phyloP scores from a whole-genome alignment of 2,329 filamentous ascomycete species.

The Didymella arachidicola region DNA sequence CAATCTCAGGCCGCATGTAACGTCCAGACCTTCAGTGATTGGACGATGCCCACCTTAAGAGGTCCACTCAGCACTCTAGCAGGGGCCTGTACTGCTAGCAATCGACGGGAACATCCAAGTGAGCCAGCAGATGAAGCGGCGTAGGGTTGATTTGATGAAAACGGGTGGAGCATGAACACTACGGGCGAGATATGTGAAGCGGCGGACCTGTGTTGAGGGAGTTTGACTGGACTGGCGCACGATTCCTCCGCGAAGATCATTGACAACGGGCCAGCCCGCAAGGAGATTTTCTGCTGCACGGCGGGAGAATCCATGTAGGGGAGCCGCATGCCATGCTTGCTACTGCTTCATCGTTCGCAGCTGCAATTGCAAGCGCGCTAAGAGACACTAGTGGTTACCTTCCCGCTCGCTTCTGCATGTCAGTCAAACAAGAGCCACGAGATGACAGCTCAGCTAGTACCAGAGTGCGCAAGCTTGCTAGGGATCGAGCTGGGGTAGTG shows the following conservation, averaged over 20 bases:
- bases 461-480: slow-evolving; percentile 36
- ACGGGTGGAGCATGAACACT: neutral
- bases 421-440: slow-evolving; percentile 40
- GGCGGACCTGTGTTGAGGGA: slow-evolving; percentile 7
- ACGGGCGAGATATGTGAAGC: slow-evolving; percentile 2
- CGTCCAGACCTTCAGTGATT: neutral
- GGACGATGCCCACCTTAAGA: neutral
- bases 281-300: slow-evolving; percentile 18
- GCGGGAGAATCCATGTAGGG: slow-evolving; percentile 5
- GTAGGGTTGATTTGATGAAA: too few species aligned
- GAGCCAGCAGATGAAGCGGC: neutral
- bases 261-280: slow-evolving; percentile 9
- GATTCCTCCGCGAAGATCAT: slow-evolving; percentile 13
- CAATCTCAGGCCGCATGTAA: neutral
- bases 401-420: slow-evolving; percentile 41
- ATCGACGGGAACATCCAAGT: neutral
- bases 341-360: slow-evolving; percentile 15
- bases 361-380: slow-evolving; percentile 25
- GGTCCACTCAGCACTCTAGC: neutral
- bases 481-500: slow-evolving; percentile 18
- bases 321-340: slow-evolving; percentile 22
- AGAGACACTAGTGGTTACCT: slow-evolving; percentile 37
- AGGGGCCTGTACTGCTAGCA: neutral
- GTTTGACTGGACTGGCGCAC: slow-evolving; percentile 3
- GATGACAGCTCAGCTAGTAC: slow-evolving; percentile 42